Evolutionary conservation across 2,329 filamentous ascomycete species (phyloP).

Genomic region (Alternaria arbusti): DNA sequence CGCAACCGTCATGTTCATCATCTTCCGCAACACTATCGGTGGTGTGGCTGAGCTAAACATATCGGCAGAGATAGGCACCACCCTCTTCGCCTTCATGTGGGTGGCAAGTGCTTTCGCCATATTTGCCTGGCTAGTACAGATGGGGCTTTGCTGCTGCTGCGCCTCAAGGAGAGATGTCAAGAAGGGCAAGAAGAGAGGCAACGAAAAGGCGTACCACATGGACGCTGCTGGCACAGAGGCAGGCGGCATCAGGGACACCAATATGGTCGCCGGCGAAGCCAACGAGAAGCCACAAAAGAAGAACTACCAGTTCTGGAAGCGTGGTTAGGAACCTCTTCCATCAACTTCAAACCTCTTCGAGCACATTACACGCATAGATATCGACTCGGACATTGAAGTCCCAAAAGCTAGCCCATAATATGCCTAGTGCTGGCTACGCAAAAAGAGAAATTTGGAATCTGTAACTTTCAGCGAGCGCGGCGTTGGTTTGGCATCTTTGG

Average conservation of each 20-base stretch:
- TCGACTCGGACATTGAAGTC: background rate
- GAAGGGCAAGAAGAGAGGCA: slow-evolving; percentile 55
- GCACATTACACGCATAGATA: background rate
- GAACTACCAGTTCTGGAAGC: slow-evolving; percentile 25
- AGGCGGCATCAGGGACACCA: slow-evolving; percentile 7
- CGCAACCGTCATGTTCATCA: slow-evolving; percentile 82
- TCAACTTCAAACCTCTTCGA: background rate
- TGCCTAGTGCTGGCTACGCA: background rate
- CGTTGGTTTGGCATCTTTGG: slow-evolving; percentile 18
- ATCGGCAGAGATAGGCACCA: slow-evolving; percentile 68
- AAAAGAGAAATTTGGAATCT: background rate
- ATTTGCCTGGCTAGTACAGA: slow-evolving; percentile 73
- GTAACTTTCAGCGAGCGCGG: slow-evolving; percentile 18
- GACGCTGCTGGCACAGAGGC: slow-evolving; percentile 10
- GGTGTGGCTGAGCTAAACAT: slow-evolving; percentile 78
- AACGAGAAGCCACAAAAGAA: slow-evolving; percentile 12
- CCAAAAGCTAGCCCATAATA: background rate
- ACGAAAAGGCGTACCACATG: slow-evolving; percentile 42
- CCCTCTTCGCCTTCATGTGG: slow-evolving; percentile 93
- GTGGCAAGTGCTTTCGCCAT: slow-evolving; percentile 71
- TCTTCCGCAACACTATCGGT: slow-evolving; percentile 79
- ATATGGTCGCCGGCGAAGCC: slow-evolving; percentile 2
- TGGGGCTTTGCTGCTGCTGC: slow-evolving; percentile 80
- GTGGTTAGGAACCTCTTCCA: slow-evolving; percentile 11
- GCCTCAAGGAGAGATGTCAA: slow-evolving; percentile 62